Evolutionary conservation across 1,139 yeast species (phyloP).

Genomic region (Candida sanyaensis): DNA sequence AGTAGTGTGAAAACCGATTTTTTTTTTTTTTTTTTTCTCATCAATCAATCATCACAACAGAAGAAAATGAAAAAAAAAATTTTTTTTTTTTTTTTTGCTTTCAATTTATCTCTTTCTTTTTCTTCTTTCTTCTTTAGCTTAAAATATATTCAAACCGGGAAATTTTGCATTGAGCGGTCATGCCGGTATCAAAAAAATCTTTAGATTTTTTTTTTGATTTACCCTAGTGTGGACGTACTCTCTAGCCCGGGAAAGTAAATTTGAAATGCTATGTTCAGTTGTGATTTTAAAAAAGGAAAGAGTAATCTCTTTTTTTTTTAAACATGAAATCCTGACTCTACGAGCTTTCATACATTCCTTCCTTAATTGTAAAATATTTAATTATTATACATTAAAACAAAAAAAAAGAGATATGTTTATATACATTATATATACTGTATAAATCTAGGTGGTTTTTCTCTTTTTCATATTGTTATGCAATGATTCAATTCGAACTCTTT

Average conservation of each 20-base stretch:
- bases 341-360: constrained; percentile 28
- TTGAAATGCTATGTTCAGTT: constrained; percentile 30
- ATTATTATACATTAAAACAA: too few relatives aligned
- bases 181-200: constrained; percentile 21
- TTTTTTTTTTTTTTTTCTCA: too few relatives aligned
- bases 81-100: background rate
- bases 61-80: background rate
- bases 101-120: background rate
- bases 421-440: background rate
- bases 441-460: background rate
- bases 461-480: constrained; percentile 26
- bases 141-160: constrained; percentile 24
- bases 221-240: constrained; percentile 40
- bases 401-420: background rate
- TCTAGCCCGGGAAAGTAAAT: constrained; percentile 35
- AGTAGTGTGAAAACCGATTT: too few relatives aligned
- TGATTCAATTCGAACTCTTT: constrained; percentile 29
- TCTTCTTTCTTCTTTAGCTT: constrained; percentile 17
- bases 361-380: too few relatives aligned
- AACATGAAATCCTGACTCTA: constrained; percentile 28
- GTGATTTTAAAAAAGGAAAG: constrained; percentile 13
- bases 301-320: background rate
- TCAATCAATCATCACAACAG: too few relatives aligned
- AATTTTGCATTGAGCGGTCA: constrained; percentile 33
- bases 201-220: background rate